A percentile compares a stretch with the other conserved stretches of the same genome.
phyloP scores from a whole-genome alignment of 345 rosid genomes.

The Citrus maxima region DNA sequence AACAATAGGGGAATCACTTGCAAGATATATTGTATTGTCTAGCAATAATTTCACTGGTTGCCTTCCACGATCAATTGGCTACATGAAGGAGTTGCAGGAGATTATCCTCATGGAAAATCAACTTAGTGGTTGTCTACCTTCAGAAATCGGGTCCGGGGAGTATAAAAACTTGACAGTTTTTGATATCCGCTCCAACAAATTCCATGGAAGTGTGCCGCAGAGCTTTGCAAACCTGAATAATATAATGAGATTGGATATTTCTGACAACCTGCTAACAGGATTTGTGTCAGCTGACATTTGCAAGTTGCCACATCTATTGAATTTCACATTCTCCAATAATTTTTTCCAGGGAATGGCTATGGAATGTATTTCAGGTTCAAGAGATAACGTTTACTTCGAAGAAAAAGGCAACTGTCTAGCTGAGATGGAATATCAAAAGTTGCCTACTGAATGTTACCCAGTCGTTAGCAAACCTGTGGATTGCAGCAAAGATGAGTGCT shows the following conservation, averaged over 20 bases:
- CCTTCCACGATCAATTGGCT: constrained; percentile 61
- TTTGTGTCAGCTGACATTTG: constrained; percentile 46
- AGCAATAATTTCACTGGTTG: constrained; percentile 69
- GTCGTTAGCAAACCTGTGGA: constrained; percentile 57
- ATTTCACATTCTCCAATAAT: constrained; percentile 57
- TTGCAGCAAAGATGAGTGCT: constrained; percentile 59
- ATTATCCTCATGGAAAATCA: constrained; percentile 47
- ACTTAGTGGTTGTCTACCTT: constrained; percentile 72
- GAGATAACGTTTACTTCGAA: constrained; percentile 31
- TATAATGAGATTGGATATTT: constrained; percentile 40
- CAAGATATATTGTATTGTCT: constrained; percentile 57
- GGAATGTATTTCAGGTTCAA: constrained; percentile 35
- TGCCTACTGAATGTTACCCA: constrained; percentile 32
- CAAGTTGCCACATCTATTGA: constrained; percentile 46
- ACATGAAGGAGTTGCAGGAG: constrained; percentile 64
- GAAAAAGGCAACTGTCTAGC: constrained; percentile 53
- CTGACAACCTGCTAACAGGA: constrained; percentile 63
- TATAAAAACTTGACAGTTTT: constrained; percentile 50
- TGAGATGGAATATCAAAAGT: constrained; percentile 42
- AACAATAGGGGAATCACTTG: constrained; percentile 56
- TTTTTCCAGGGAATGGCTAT: constrained; percentile 50
- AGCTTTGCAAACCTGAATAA: constrained; percentile 34
- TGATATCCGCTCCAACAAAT: constrained; percentile 51
- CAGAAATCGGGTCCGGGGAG: constrained; percentile 40
- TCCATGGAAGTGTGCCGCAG: constrained; percentile 45